Evolutionary conservation across 331 rosid species (phyloP), one percentile per base, ranked within the genome.

Genomic region (Erythrophleum ivorense): DNA sequence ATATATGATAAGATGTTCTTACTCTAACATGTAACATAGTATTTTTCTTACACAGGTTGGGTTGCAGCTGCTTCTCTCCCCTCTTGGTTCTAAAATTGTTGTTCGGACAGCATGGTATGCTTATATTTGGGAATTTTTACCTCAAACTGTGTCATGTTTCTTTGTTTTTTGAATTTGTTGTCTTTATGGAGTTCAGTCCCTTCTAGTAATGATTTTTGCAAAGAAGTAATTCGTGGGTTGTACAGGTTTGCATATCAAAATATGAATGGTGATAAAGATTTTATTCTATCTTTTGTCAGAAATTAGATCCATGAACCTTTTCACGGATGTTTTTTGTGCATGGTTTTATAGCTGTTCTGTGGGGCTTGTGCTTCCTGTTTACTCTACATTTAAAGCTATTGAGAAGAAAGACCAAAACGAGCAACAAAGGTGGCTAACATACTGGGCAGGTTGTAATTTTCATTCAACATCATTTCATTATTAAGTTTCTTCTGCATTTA

Each of bases 311-410:
- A 21, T 19, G 43, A 13, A 9, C 3, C 3, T 29, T 45, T 24
- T 80, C 69, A 77, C 72, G 45, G 33, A 84, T 76, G 9, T 16
- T 60, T n/a, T 6, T 85, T 74, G 43, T 79, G 49, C 46, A 19
- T 80, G 43, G 36, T 75, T 71, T 29, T 75, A 75, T 77, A 86
- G 91, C 71, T 90, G 91, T 84, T 83, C 89, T 79, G 80, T 79
- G 50, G 90, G 89, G 58, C 75, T 86, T 58, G 89, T 38, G 48
- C 79, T 90, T 40, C 94, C 94, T 21, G 84, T 90, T 49, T 90
- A 84, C 85, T 88, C 85, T 6, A 88, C 94, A 9, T 88, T 90
- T 63, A 90, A 90, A 82, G 94, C 91, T 52, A 85, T 90, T 43
- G 91, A 90, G 89, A 75, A 68, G 65, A 83, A 85, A 83, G 87